Evolutionary conservation across 192 early-diverging fungal genomes (phyloP).

Genomic region (Helicostylum pulchrum): DNA sequence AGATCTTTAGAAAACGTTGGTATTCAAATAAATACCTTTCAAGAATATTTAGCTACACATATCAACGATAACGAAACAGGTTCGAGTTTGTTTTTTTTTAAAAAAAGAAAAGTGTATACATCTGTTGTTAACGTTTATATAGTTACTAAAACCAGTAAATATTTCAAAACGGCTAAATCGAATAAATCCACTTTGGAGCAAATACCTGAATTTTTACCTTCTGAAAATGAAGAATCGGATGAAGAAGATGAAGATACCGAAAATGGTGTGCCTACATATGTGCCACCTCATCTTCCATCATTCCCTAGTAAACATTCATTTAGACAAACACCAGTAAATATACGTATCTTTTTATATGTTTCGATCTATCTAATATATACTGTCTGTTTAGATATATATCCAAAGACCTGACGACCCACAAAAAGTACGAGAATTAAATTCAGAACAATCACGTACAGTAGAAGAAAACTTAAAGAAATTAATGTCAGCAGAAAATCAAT

Average conservation of each 20-base stretch:
- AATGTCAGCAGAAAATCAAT: constrained; percentile 26
- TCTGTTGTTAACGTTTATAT: background rate
- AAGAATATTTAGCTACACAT: constrained; percentile 25
- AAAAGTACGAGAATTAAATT: constrained; percentile 47
- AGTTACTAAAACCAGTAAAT: constrained; percentile 10
- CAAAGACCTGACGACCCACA: constrained; percentile 50
- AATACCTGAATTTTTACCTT: constrained; percentile 36
- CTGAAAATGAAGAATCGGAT: constrained; percentile 35
- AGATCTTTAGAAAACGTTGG: constrained; percentile 42
- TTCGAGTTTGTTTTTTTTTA: background rate
- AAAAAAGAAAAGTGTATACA: background rate
- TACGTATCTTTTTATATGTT: background rate
- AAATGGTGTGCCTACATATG: constrained; percentile 37
- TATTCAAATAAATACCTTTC: constrained; percentile 36
- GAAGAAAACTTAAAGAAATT: constrained; percentile 52
- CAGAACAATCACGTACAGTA: constrained; percentile 52
- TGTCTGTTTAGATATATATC: constrained; percentile 44
- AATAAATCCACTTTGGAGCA: constrained; percentile 28
- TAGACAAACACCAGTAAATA: constrained; percentile 52
- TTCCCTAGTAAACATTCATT: constrained; percentile 59
- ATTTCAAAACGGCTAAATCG: constrained; percentile 5
- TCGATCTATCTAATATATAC: background rate
- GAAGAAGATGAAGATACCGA: constrained; percentile 22
- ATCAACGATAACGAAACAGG: constrained; percentile 6
- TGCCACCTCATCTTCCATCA: constrained; percentile 46